Base-by-base conservation (phyloP, 2,329 filamentous ascomycete genomes). In the Cladosporium austrohemisphaericum region DNA sequence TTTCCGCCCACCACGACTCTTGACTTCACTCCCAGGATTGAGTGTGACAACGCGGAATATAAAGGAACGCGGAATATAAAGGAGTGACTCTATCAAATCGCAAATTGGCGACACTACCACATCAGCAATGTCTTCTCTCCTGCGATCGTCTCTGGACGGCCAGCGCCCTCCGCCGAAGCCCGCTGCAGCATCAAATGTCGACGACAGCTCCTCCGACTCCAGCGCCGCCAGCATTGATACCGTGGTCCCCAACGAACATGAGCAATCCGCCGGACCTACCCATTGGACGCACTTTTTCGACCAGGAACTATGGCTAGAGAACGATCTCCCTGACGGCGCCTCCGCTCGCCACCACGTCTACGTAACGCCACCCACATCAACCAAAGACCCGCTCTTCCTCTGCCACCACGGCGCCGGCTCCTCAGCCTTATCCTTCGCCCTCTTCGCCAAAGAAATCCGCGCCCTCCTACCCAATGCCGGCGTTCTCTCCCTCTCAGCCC, bases 391-490 rank as follows among this genome's bases (percentile, higher is more conserved):
- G 0, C 75, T 98, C 4, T 91, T 98, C 68, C 85, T 97, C 52
- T 88, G 87, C 70, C 93, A 98, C 65, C 93, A 98, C 70, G 93
- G 93, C 31, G 93, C 88, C 32, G 93, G 93, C 13, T 95, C 91
- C 3, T 95, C 91, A 0, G 94, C 87, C 5, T 79, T 97, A 51
- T 95, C 90, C 2, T 98, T 97, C 69, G 91, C 91, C 4, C 76
- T 88, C 3, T 82, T 95, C 53, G 82, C 85, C 2, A 77, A 81
- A 36, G 86, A 94, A 65, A 82, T 97, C 53, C 80, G 84, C 46
- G 88, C 85, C 65, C 76, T 81, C 5, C 74, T 95, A 33, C 88
- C 93, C 0, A 76, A 81, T 5, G 87, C 91, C 2, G 94, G 93
- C 1, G 79, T 97, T 32, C 76, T 98, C 16, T 88, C 89, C 3